Evolutionary conservation across 78 protist species (phyloP), one percentile per base, ranked within the genome.

Genomic region (Neovahlkampfia damariscottae): DNA sequence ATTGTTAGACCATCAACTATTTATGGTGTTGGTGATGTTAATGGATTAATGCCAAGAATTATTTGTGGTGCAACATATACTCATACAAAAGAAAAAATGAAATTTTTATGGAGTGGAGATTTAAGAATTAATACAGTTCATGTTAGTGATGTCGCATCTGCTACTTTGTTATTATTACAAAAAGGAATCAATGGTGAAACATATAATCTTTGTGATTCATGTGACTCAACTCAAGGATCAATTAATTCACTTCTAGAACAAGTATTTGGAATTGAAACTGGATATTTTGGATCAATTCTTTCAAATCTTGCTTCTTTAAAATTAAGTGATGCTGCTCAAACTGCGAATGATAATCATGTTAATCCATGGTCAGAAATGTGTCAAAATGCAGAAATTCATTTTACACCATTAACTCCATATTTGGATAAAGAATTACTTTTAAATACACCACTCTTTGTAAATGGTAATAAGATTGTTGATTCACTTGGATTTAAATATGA

Each of bases 81-180:
- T 79, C 36, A 59, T 10, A 32, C 86, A n/a, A 78, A 27, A 73
- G 96, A 95, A 76, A 78, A 74, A 72, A 93, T 93, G 97, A 77
- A 93, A 79, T 72, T 95, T 70, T 83, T 93, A 19, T 93, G 94
- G 94, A 50, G 70, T 29, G 78, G 74, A 38, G 93, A 90, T 38
- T 85, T 95, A 38, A 41, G 74, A 32, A 66, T 88, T 67, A 85
- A 93, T 86, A 95, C 98, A 5, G 96, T 95, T 30, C 98, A 95
- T 28, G 96, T 94, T 9, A 8, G 3, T 2, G 98, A 95, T 82
- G 98, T 93, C 3, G 77, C 76, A 70, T 58, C 79, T 4, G 97
- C 96, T 5, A 38, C 89, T 41, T 87, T 89, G 90, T 77, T 73
- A 50, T 34, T 90, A 31, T 2, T 76, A 68, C 58, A 35, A 35